These are phyloP conservation scores for Lignosus rhinocerotis DNA, from an alignment of 1,284 basidiomycete genomes.

Conservation along the genomic window DNA sequence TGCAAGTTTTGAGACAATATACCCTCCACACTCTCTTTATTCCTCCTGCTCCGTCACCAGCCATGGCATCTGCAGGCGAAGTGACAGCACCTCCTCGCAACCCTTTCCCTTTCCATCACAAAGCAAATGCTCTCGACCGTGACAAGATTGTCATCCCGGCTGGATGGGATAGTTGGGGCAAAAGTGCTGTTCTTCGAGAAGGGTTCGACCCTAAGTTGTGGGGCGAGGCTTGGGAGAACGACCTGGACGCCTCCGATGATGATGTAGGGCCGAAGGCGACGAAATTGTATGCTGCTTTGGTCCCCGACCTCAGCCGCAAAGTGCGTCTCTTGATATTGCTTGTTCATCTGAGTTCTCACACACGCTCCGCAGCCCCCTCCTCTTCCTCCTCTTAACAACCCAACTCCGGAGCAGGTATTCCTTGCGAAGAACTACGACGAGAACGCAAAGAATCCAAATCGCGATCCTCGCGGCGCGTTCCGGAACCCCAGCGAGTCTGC, in stretches of 20 bases:
- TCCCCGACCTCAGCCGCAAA: slow-evolving; percentile 73
- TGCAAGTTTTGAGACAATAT: slow-evolving; percentile 84
- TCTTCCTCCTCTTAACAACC: slow-evolving; percentile 74
- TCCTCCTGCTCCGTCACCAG: slow-evolving; percentile 65
- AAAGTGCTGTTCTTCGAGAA: slow-evolving; percentile 89
- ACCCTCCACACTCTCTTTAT: slow-evolving; percentile 85
- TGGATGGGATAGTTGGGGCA: slow-evolving; percentile 98
- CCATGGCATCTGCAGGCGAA: slow-evolving; percentile 43
- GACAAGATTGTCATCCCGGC: slow-evolving; percentile 91
- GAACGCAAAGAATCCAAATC: slow-evolving; percentile 83
- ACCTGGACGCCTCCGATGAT: slow-evolving; percentile 48
- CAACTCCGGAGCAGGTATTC: slow-evolving; percentile 84
- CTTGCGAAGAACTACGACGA: slow-evolving; percentile 87
- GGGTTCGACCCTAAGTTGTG: slow-evolving; percentile 86
- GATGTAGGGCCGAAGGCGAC: slow-evolving; percentile 50
- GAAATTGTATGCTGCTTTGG: slow-evolving; percentile 60
- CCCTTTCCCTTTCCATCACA: slow-evolving; percentile 83
- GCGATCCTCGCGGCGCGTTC: slow-evolving; percentile 87
- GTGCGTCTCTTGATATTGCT: slow-evolving; percentile 37
- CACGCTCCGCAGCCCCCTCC: slow-evolving; percentile 51
- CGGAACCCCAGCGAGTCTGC: slow-evolving; percentile 64
- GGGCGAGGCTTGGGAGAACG: slow-evolving; percentile 83
- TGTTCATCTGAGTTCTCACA: background rate
- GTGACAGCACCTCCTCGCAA: slow-evolving; percentile 62
- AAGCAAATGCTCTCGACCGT: slow-evolving; percentile 90